phyloP scores from a whole-genome alignment of 306 rosid genomes.

The Rosa multiflora region DNA sequence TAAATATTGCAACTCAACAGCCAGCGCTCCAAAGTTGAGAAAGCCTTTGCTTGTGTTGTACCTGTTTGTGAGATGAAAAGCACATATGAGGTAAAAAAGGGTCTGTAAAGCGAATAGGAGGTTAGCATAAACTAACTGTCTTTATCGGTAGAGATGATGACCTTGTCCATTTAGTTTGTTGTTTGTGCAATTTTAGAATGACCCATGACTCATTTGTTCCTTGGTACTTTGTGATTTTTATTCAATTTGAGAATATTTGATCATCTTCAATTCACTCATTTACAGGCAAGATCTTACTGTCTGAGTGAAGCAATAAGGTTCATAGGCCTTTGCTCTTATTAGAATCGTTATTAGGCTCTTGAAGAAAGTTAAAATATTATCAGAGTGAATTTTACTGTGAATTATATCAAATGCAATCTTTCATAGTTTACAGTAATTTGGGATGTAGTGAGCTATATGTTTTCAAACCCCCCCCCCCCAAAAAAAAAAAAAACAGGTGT shows the following conservation, averaged over 20 bases:
- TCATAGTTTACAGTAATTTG: neutral
- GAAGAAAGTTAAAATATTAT: neutral
- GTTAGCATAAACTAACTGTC: slow-evolving; percentile 64
- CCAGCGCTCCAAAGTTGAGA: slow-evolving; percentile 32
- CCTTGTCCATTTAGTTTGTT: slow-evolving; percentile 49
- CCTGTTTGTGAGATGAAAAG: slow-evolving; percentile 41
- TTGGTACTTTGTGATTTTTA: slow-evolving; percentile 13
- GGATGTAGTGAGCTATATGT: too few relatives aligned
- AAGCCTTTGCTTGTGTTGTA: slow-evolving; percentile 19
- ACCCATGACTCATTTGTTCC: slow-evolving; percentile 15
- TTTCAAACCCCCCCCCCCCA: too few relatives aligned
- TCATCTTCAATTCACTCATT: slow-evolving; percentile 8
- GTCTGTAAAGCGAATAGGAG: slow-evolving; percentile 68
- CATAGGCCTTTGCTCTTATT: neutral
- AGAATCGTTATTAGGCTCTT: neutral
- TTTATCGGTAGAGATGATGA: slow-evolving; percentile 39
- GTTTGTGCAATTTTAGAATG: slow-evolving; percentile 34
- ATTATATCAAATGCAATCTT: neutral
- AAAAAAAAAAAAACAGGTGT: neutral
- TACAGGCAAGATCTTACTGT: neutral
- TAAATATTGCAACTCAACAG: slow-evolving; percentile 43
- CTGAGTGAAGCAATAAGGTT: neutral
- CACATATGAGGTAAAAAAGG: slow-evolving; percentile 43
- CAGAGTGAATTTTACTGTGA: neutral
- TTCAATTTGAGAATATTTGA: slow-evolving; percentile 28